A percentile compares a stretch with the other conserved stretches of the same genome.
Evolutionary conservation across 1,139 yeast species (phyloP).

Genomic region (Magnusiomyces tetraspermus): DNA sequence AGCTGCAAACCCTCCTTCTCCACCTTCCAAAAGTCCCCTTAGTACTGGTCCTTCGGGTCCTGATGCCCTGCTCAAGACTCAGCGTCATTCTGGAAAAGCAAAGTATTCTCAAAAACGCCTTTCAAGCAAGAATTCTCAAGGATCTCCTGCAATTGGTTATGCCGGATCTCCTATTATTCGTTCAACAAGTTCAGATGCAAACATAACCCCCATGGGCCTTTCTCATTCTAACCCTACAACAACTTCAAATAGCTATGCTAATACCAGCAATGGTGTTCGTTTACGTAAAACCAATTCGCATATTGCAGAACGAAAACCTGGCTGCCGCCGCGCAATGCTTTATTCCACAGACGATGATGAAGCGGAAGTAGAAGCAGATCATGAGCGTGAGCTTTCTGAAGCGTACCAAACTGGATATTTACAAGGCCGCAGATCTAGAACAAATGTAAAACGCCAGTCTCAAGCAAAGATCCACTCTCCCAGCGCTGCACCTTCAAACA

Average conservation of each 20-base stretch:
- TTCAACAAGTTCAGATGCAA: not conserved
- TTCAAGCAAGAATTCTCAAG: not conserved
- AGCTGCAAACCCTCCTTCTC: not conserved
- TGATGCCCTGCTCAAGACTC: not conserved
- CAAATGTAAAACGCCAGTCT: not conserved
- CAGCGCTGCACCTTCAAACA: not conserved
- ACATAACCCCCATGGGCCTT: not conserved
- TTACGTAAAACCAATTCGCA: not conserved
- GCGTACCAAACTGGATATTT: not conserved
- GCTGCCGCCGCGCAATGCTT: not conserved
- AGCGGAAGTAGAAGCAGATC: conserved; percentile 6
- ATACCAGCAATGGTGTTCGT: not conserved
- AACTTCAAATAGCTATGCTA: not conserved
- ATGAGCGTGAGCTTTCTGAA: conserved; percentile 1
- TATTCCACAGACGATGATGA: conserved; percentile 4
- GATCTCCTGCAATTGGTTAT: not conserved
- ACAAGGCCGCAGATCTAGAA: not conserved
- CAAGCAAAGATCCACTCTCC: not conserved
- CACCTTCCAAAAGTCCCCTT: not conserved
- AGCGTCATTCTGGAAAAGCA: not conserved
- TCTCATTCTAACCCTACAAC: not conserved
- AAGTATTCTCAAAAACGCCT: not conserved
- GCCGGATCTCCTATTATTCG: not conserved
- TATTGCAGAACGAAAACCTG: not conserved
- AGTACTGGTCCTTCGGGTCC: not conserved